Base-by-base conservation (phyloP, 1,139 yeast genomes). In the Trichomonascaceae sp. region DNA sequence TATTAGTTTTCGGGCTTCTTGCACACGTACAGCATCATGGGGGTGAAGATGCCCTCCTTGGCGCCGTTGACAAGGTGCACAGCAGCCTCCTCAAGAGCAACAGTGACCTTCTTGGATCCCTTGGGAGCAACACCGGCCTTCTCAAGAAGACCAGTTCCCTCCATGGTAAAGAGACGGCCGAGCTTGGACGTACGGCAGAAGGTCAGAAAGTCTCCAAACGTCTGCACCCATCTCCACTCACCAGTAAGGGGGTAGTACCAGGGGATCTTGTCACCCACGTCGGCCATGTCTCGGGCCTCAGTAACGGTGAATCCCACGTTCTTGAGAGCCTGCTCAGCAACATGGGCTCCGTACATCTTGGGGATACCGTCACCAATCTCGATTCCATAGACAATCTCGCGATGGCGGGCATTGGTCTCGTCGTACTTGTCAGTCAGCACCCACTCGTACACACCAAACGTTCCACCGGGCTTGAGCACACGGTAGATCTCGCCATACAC, bases 341-440 rank as follows among this genome's bases (percentile, higher is more conserved):
- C 96, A 43, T 75, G 71, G 48, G 74, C 73, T 50, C 66, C 63
- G 71, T 72, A 85, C 98, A 89, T 89, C 67, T 89, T 87, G 57
- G 98, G 97, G 52, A 89, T 89, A 64, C 98, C 98, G 58, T 89
- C 96, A 54, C 98, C 98, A 44, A 89, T 72, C 64, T 89, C 98
- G 52, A 89, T 92, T 57, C 96, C 97, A 61, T 89, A 89, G 30
- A 94, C 92, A 47, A 89, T 81, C 57, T 80, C 80, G 61, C 96
- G 82, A 65, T 89, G 98, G 59, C 76, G 89, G 47, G 75, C 72
- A 60, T 85, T 84, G 43, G 60, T 60, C 62, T 80, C 94, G 57
- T 89, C 98, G 59, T 84, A 92, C 36, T 65, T 70, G 51, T 87
- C 94, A 44, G 97, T 89, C 93, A 89, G 78, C 44, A 89, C 97